Conservation (phyloP, 2,329 filamentous ascomycete species). For the Capronia americana region DNA sequence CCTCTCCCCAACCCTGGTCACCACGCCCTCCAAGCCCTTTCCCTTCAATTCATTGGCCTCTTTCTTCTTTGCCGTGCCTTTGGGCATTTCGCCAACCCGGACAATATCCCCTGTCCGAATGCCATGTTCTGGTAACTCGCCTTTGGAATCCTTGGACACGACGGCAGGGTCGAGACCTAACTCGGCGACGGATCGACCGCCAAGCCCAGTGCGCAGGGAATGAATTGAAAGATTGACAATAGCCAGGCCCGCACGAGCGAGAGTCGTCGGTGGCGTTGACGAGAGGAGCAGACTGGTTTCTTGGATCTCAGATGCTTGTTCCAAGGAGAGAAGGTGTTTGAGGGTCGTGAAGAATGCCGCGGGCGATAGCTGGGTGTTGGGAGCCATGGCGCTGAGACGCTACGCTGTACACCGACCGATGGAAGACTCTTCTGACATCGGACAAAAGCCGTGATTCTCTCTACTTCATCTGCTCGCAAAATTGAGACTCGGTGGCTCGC, state of each 20-base stretch:
- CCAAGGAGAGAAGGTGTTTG: slow-evolving; percentile 49
- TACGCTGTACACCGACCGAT: background rate
- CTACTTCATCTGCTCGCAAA: background rate
- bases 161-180: slow-evolving; percentile 75
- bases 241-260: slow-evolving; percentile 51
- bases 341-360: slow-evolving; percentile 52
- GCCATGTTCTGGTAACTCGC: slow-evolving; percentile 52
- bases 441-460: background rate
- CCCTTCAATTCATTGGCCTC: slow-evolving; percentile 42
- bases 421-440: background rate
- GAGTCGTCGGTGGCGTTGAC: slow-evolving; percentile 43
- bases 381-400: background rate
- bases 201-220: slow-evolving; percentile 84
- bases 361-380: slow-evolving; percentile 43
- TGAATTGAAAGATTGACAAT: slow-evolving; percentile 59
- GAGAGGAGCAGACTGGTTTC: slow-evolving; percentile 50
- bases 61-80: slow-evolving; percentile 45
- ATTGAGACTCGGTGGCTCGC: background rate
- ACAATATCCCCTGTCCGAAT: slow-evolving; percentile 58
- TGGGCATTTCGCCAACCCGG: slow-evolving; percentile 50
- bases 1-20: slow-evolving; percentile 53
- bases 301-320: slow-evolving; percentile 54
- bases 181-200: slow-evolving; percentile 88
- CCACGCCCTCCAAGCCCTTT: slow-evolving; percentile 53
- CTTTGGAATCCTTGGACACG: slow-evolving; percentile 47